These are phyloP conservation scores for Fraxinus paxiana DNA, from an alignment of 305 asterid species.

Conservation along the genomic window DNA sequence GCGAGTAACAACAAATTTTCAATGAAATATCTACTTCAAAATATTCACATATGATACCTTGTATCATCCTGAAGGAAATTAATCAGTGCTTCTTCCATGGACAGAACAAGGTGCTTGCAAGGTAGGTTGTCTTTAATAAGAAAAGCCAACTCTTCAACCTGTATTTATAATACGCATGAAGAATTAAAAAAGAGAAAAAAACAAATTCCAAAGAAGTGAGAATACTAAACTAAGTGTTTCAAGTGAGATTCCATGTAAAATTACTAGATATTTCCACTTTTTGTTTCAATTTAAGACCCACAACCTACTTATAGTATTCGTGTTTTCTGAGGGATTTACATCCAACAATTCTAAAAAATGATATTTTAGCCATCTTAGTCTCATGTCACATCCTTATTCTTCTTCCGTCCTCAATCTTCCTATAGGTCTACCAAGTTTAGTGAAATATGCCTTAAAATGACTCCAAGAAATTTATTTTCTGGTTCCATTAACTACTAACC, in stretches of 20 bases:
- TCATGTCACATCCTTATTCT: background rate
- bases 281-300: background rate
- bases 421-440: background rate
- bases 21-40: background rate
- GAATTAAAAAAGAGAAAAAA: background rate
- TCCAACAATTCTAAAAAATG: background rate
- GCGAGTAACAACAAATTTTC: background rate
- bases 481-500: background rate
- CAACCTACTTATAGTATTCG: background rate
- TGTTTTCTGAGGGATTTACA: background rate
- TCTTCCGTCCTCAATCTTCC: background rate
- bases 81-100: conserved; percentile 65
- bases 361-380: background rate
- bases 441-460: background rate
- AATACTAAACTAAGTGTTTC: background rate
- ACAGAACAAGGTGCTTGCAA: conserved; percentile 78
- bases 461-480: background rate
- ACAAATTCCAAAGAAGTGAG: background rate
- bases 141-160: conserved; percentile 91
- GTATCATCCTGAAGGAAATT: conserved; percentile 62
- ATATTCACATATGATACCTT: conserved; percentile 46
- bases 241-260: background rate
- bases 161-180: conserved; percentile 24
- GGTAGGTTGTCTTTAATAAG: conserved; percentile 72
- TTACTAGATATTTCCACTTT: background rate